Evolutionary conservation across 2,329 filamentous ascomycete species (phyloP).

Genomic region (Phialophora tarda): DNA sequence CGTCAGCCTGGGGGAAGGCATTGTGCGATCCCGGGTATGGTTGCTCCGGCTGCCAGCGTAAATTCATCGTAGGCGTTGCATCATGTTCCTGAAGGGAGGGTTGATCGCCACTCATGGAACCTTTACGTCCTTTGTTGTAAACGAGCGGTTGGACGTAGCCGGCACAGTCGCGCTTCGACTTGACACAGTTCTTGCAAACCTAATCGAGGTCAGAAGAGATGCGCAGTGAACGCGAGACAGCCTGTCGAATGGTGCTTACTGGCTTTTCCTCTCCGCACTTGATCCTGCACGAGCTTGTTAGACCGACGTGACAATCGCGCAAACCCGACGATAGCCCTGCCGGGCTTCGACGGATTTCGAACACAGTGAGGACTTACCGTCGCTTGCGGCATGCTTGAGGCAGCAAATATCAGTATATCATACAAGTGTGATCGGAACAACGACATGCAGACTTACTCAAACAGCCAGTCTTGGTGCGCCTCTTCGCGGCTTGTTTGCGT

Average conservation of each 20-base stretch:
- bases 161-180: constrained; percentile 54
- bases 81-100: constrained; percentile 20
- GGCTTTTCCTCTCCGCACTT: constrained; percentile 87
- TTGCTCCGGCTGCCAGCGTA: constrained; percentile 20
- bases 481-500: constrained; percentile 54
- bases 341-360: not conserved
- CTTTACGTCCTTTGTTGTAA: constrained; percentile 28
- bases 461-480: constrained; percentile 90
- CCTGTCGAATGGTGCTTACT: constrained; percentile 31
- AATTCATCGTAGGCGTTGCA: constrained; percentile 7
- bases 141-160: constrained; percentile 36
- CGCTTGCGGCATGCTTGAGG: constrained; percentile 81
- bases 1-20: constrained; percentile 9
- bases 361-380: constrained; percentile 50
- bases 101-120: constrained; percentile 5
- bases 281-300: constrained; percentile 56
- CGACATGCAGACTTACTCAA: constrained; percentile 65
- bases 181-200: constrained; percentile 52
- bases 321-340: not conserved
- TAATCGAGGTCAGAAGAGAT: constrained; percentile 18
- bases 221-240: not conserved
- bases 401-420: constrained; percentile 16
- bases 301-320: not conserved
- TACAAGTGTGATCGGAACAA: constrained; percentile 11
- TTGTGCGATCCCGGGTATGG: constrained; percentile 16